Evolutionary conservation across 768 basidiomycete genomes (phyloP), one percentile per base, ranked within the genome.

Genomic region (Termitomyces sp.): DNA sequence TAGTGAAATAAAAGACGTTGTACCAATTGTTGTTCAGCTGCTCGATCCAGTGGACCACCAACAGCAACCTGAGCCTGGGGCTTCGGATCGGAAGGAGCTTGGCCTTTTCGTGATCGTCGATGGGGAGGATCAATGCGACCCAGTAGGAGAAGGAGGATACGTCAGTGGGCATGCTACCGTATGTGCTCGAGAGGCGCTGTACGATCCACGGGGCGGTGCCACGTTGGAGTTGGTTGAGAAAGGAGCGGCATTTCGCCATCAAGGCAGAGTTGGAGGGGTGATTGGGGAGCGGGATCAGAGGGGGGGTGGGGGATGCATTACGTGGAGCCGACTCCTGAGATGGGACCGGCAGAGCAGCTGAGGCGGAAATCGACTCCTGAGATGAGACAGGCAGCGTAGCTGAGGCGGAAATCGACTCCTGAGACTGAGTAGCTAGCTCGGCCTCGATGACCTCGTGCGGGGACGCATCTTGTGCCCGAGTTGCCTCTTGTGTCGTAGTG

Each of bases 11-110:
- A 48, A 63, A 56, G 28, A 65, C 62, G 55, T 70, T 72, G 68
- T 73, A 80, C 80, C 79, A 81, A 62, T 79, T 77, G 66, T 71
- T 75, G 64, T 77, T 77, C 44, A 79, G 68, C 66, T 77, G 75
- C 73, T 97, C 93, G 64, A 98, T 95, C 96, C 96, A 98, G 65
- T 93, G 89, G 28, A 91, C 90, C 56, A 97, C 87, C 63, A 98
- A 77, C 55, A 88, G 77, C 53, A 98, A 73, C 33, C 96, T 79
- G 59, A 97, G 75, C 28, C 88, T 80, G 0, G 90, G 79, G 53
- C 84, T 89, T 57, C 85, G 82, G 51, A 95, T 86, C 0, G 92
- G 90, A 11, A 95, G 76, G 9, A 98, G 79, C 64, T 94, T 89
- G 12, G 92, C 77, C 69, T 94, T 92, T 73, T 94, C 89, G 64